Percentiles rank a stretch among this genome's conserved stretches.
These are phyloP conservation scores for Bruguiera sexangula DNA, from an alignment of 345 rosid species.

Conservation along the genomic window DNA sequence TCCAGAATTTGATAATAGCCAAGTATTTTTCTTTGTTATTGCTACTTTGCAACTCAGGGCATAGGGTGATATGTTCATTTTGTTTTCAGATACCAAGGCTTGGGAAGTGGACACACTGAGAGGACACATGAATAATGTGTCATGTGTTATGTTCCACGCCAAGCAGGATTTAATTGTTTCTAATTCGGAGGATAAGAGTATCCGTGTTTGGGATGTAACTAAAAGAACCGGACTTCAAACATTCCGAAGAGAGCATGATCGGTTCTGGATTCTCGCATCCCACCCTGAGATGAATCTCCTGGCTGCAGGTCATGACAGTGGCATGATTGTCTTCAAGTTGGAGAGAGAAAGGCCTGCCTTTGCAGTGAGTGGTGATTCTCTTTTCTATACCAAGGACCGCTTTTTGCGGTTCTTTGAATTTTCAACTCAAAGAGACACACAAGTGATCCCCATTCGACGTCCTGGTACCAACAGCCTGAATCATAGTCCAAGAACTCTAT, in stretches of 20 bases:
- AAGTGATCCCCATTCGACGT: slow-evolving; percentile 75
- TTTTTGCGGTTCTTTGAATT: slow-evolving; percentile 73
- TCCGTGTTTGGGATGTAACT: slow-evolving; percentile 96
- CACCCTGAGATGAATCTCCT: slow-evolving; percentile 96
- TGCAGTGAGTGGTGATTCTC: slow-evolving; percentile 68
- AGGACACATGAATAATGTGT: slow-evolving; percentile 95
- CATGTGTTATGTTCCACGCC: slow-evolving; percentile 93
- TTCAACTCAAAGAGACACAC: slow-evolving; percentile 71
- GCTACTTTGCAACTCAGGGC: neutral
- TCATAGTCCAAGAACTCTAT: slow-evolving; percentile 86
- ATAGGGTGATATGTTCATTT: neutral
- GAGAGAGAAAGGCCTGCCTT: slow-evolving; percentile 97
- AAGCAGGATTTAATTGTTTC: slow-evolving; percentile 96
- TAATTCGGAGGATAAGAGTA: slow-evolving; percentile 93
- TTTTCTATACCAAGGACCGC: slow-evolving; percentile 80
- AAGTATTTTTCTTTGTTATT: neutral
- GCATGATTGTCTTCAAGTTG: slow-evolving; percentile 94
- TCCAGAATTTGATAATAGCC: neutral
- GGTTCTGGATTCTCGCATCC: slow-evolving; percentile 90
- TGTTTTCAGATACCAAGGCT: slow-evolving; percentile 86
- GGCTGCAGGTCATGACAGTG: slow-evolving; percentile 97
- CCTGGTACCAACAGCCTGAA: slow-evolving; percentile 74
- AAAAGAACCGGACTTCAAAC: slow-evolving; percentile 89
- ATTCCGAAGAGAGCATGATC: slow-evolving; percentile 91
- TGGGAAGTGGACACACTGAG: slow-evolving; percentile 99